These are phyloP conservation scores for Phallus indusiatus DNA, from an alignment of 768 basidiomycete species.

Conservation along the genomic window DNA sequence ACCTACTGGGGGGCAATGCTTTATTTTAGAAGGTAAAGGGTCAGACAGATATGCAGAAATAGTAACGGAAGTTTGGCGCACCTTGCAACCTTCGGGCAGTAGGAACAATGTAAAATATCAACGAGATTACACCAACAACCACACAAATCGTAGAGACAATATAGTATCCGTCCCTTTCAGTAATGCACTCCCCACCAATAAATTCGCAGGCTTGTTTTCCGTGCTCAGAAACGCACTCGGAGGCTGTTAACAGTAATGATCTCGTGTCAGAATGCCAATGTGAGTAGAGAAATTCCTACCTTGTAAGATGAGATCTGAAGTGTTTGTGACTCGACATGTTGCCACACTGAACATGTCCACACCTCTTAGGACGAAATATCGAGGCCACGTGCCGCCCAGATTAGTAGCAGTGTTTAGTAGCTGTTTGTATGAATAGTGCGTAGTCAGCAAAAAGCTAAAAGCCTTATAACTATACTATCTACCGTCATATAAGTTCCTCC, in stretches of 20 bases:
- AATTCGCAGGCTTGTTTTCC: slow-evolving; percentile 73
- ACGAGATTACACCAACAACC: slow-evolving; percentile 58
- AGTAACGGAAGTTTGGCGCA: slow-evolving; percentile 26
- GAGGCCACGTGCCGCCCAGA: slow-evolving; percentile 97
- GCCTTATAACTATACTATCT: slow-evolving; percentile 19
- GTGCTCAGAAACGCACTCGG: slow-evolving; percentile 88
- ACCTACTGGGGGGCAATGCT: slow-evolving; percentile 63
- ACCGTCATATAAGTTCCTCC: slow-evolving; percentile 99
- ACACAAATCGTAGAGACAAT: slow-evolving; percentile 74
- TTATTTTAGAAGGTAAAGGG: slow-evolving; percentile 4
- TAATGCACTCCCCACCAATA: slow-evolving; percentile 71
- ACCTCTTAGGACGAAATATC: slow-evolving; percentile 92
- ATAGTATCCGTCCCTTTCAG: slow-evolving; percentile 89
- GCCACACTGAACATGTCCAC: slow-evolving; percentile 86
- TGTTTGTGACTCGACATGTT: slow-evolving; percentile 62
- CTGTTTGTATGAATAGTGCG: slow-evolving; percentile 29
- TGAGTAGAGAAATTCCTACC: slow-evolving; percentile 29
- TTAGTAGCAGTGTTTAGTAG: slow-evolving; percentile 93
- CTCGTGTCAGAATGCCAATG: background rate
- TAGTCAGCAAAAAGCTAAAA: background rate
- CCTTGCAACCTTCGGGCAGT: slow-evolving; percentile 81
- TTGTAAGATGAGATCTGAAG: slow-evolving; percentile 17
- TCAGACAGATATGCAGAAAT: background rate
- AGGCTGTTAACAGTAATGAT: slow-evolving; percentile 31
- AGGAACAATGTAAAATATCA: slow-evolving; percentile 73